These are phyloP conservation scores for Cyclostephanos tholiformis DNA, from an alignment of 108 stramenopile genomes.

Conservation along the genomic window DNA sequence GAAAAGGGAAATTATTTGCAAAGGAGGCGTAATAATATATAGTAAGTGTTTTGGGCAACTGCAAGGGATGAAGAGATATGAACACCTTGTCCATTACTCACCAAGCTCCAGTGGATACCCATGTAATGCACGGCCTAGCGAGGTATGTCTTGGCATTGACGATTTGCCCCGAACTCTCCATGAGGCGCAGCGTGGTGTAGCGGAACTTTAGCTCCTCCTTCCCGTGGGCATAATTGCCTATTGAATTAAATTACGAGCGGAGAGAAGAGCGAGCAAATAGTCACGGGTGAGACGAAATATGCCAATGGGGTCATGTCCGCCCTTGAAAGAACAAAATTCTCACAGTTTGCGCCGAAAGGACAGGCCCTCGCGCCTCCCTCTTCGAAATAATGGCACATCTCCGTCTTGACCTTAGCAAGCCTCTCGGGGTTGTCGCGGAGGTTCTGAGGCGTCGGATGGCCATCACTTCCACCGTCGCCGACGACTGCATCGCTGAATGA, in stretches of 20 bases:
- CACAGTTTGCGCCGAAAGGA: conserved; percentile 37
- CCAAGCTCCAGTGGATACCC: conserved; percentile 34
- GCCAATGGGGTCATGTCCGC: neutral
- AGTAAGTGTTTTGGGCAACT: neutral
- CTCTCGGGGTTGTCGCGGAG: conserved; percentile 39
- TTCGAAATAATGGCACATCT: conserved; percentile 23
- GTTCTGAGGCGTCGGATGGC: conserved; percentile 38
- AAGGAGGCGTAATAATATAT: neutral
- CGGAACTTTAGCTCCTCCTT: conserved; percentile 34
- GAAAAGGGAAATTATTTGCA: neutral
- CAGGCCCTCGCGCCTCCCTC: conserved; percentile 20
- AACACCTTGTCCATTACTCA: neutral
- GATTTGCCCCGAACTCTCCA: conserved; percentile 39
- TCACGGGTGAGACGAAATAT: neutral
- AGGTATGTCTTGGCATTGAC: conserved; percentile 37
- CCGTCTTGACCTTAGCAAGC: conserved; percentile 41
- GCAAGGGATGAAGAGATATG: neutral
- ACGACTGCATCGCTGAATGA: neutral
- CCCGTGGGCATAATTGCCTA: conserved; percentile 36
- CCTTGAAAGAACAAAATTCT: neutral
- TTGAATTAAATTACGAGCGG: too few relatives aligned
- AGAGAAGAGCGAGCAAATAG: too few relatives aligned
- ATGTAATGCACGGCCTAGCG: conserved; percentile 25
- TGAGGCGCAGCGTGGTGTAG: conserved; percentile 34
- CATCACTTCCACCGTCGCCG: neutral